phyloP scores from a whole-genome alignment of 345 rosid species.

The Populus alba region DNA sequence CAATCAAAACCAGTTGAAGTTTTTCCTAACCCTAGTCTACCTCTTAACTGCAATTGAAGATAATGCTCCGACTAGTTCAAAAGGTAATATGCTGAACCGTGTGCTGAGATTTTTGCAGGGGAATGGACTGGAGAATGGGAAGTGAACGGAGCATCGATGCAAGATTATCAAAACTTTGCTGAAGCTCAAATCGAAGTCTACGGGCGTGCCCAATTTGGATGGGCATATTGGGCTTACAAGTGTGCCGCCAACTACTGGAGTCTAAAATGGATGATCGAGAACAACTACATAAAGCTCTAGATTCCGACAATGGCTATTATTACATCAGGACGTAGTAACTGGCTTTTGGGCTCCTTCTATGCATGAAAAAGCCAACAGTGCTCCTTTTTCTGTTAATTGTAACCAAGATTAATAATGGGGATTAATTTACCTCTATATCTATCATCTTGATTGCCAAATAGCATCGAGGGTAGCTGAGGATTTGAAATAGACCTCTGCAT shows the following conservation, averaged over 20 bases:
- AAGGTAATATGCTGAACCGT: neutral
- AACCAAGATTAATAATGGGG: neutral
- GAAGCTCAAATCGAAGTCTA: constrained; percentile 26
- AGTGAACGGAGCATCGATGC: constrained; percentile 13
- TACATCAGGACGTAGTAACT: neutral
- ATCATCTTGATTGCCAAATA: neutral
- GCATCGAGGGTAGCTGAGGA: neutral
- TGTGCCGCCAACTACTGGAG: constrained; percentile 22
- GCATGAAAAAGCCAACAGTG: neutral
- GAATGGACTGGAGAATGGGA: constrained; percentile 35
- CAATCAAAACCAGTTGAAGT: neutral
- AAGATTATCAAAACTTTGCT: constrained; percentile 27
- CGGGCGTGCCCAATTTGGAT: constrained; percentile 36
- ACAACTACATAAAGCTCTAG: constrained; percentile 16
- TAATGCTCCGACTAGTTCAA: too few species aligned
- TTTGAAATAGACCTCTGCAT: neutral
- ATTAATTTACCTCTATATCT: neutral
- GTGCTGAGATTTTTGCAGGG: constrained; percentile 17
- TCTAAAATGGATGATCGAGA: constrained; percentile 34
- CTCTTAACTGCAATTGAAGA: neutral
- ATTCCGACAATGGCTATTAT: neutral
- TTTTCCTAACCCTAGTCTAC: neutral
- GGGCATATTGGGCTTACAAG: constrained; percentile 40
- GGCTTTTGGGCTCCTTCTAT: neutral
- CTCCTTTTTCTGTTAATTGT: neutral